Evolutionary conservation across 1,284 basidiomycete species (phyloP).

Genomic region (Ustilago bromivora): DNA sequence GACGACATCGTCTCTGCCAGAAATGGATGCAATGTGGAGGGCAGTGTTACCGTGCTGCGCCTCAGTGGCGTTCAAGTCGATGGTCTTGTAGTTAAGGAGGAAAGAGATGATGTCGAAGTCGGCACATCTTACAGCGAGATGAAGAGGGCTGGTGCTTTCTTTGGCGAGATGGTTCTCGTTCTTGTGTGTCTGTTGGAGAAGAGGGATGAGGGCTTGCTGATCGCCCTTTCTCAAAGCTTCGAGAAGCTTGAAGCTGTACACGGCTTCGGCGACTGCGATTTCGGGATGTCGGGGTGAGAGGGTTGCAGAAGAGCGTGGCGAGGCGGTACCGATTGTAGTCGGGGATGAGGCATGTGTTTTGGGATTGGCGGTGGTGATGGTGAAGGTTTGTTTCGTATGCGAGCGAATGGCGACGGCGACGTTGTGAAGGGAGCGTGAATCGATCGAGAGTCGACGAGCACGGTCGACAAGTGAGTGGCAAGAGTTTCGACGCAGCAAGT

Average conservation of each 20-base stretch:
- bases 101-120: constrained; percentile 74
- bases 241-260: constrained; percentile 79
- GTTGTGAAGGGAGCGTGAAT: constrained; percentile 14
- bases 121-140: constrained; percentile 87
- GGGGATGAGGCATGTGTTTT: background rate
- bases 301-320: background rate
- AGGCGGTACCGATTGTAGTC: background rate
- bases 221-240: constrained; percentile 75
- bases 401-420: constrained; percentile 8
- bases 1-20: constrained; percentile 82
- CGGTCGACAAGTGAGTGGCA: constrained; percentile 17
- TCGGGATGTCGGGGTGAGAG: background rate
- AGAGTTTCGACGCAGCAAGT: constrained; percentile 18
- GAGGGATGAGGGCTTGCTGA: constrained; percentile 46
- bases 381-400: background rate
- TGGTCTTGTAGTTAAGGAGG: constrained; percentile 79
- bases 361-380: constrained; percentile 14
- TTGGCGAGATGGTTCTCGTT: constrained; percentile 28
- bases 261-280: constrained; percentile 47
- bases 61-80: constrained; percentile 64
- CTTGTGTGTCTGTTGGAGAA: constrained; percentile 62
- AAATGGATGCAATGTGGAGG: constrained; percentile 85
- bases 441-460: constrained; percentile 32
- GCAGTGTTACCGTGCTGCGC: constrained; percentile 77
- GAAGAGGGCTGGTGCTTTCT: constrained; percentile 75